Evolutionary conservation across 2,329 filamentous ascomycete genomes (phyloP).

Genomic region (Xylaria digitata): DNA sequence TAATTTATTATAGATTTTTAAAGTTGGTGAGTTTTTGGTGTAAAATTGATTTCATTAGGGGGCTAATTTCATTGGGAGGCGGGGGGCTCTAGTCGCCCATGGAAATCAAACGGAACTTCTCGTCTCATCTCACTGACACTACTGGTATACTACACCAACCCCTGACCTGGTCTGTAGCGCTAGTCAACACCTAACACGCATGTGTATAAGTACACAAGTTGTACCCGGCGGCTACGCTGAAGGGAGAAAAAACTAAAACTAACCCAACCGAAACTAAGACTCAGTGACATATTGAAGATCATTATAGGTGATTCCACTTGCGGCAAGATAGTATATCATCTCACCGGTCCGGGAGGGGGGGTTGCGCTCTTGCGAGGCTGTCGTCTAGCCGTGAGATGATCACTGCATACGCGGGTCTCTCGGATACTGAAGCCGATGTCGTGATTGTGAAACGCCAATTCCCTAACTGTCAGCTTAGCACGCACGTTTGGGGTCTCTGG

Average conservation of each 20-base stretch:
- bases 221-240: conserved; percentile 10
- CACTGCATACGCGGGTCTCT: conserved; percentile 37
- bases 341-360: conserved; percentile 31
- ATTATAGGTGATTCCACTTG: conserved; percentile 16
- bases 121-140: conserved; percentile 18
- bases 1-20: too few species aligned
- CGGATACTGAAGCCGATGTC: conserved; percentile 38
- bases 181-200: conserved; percentile 10
- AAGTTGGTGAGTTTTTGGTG: too few species aligned
- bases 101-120: conserved; percentile 21
- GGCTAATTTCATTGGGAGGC: too few species aligned
- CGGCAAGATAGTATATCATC: conserved; percentile 17
- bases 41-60: too few species aligned
- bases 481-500: conserved; percentile 27
- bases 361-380: conserved; percentile 31
- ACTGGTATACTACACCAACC: not conserved
- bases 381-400: conserved; percentile 35
- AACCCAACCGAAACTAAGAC: not conserved
- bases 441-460: conserved; percentile 35
- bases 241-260: not conserved
- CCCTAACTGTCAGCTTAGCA: conserved; percentile 26
- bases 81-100: conserved; percentile 18
- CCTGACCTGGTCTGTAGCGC: conserved; percentile 25
- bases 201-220: conserved; percentile 16
- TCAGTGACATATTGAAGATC: conserved; percentile 14